These are phyloP conservation scores for Sicyos edulis DNA, from an alignment of 306 rosid species.

Conservation along the genomic window DNA sequence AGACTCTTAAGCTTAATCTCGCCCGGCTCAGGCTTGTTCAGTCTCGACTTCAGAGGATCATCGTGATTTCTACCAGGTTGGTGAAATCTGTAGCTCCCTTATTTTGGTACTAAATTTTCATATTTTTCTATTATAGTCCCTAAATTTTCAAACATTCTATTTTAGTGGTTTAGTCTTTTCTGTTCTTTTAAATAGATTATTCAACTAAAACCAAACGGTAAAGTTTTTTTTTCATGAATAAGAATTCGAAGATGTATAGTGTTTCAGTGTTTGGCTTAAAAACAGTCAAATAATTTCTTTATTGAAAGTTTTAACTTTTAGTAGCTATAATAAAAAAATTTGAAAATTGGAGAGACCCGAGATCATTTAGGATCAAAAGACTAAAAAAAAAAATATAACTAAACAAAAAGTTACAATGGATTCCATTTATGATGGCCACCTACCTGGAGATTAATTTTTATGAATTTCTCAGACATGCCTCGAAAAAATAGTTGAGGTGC, in stretches of 20 bases:
- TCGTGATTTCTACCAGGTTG: slow-evolving; percentile 33
- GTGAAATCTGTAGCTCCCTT: background rate
- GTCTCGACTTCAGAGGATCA: slow-evolving; percentile 33
- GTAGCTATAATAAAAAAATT: too few relatives aligned
- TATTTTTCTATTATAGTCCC: background rate
- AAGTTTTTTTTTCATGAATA: too few relatives aligned
- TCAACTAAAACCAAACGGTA: background rate
- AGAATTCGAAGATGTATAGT: background rate
- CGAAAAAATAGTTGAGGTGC: too few relatives aligned
- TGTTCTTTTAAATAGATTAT: background rate
- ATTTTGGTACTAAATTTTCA: background rate
- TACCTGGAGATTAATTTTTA: too few relatives aligned
- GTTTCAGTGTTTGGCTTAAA: background rate
- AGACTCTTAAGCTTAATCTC: slow-evolving; percentile 33
- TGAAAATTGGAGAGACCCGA: too few relatives aligned
- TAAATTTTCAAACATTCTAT: background rate
- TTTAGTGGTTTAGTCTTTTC: background rate
- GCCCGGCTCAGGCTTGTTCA: slow-evolving; percentile 33
- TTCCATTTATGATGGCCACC: too few relatives aligned
- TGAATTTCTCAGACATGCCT: too few relatives aligned
- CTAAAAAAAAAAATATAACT: too few relatives aligned
- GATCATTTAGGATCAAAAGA: too few relatives aligned
- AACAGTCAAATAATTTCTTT: background rate
- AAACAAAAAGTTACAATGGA: too few relatives aligned
- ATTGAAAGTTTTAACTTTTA: too few relatives aligned